Evolutionary conservation across 2,329 filamentous ascomycete genomes (phyloP), one percentile per base, ranked within the genome.

Genomic region (Xylogone sp.): DNA sequence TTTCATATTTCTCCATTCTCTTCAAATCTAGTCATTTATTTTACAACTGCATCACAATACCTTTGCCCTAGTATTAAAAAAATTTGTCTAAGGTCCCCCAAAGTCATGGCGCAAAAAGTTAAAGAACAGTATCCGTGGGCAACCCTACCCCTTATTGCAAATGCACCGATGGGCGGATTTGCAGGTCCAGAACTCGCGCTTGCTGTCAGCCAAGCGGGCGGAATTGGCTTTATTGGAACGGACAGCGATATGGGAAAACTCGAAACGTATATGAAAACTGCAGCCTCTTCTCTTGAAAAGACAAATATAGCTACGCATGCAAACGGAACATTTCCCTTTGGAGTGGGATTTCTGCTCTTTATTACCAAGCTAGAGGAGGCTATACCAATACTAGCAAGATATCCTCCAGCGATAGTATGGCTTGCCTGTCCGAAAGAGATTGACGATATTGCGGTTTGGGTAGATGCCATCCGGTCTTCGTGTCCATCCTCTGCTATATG

Each of bases 81-180:
- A n/a, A n/a, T n/a, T n/a, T n/a, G n/a, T n/a, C n/a, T n/a, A n/a
- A n/a, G n/a, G n/a, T n/a, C n/a, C n/a, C n/a, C n/a, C n/a, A n/a
- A n/a, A n/a, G n/a, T n/a, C n/a, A n/a, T n/a, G n/a, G n/a, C n/a
- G n/a, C n/a, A n/a, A n/a, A n/a, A n/a, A n/a, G n/a, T n/a, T n/a
- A 39, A 39, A 18, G 34, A 39, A 39, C 19, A 43, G 13, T 83
- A 83, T 60, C 80, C 81, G 57, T 86, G 83, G 82, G 75, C 73
- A 4, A 64, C 72, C 42, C 59, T 68, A 2, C 84, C 83, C 5
- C 66, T 87, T 18, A 73, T 89, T 21, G 72, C 78, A 44, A 72
- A 74, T 29, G 85, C 83, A 1, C 86, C 86, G 0, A 88, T 90
- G 86, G 78, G 82, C 44, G 73, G 82, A 42, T 79, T 88, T 77